phyloP scores from a whole-genome alignment of 2,329 filamentous ascomycete genomes.

The Epichloe bromicola region DNA sequence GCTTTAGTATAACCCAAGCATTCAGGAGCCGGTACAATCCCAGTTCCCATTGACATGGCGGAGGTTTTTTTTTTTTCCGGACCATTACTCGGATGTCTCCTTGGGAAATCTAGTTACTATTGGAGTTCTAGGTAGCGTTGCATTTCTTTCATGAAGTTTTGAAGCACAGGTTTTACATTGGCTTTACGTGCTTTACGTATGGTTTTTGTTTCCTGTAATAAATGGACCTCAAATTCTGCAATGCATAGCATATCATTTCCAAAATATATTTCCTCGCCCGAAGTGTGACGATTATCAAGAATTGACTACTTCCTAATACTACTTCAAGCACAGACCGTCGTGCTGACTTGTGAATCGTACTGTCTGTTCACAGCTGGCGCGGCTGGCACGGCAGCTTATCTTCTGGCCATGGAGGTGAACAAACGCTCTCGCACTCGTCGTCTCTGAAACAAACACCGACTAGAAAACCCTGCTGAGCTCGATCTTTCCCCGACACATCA shows the following conservation, averaged over 20 bases:
- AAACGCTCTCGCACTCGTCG: not conserved
- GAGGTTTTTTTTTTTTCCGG: not conserved
- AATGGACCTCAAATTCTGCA: not conserved
- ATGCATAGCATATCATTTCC: not conserved
- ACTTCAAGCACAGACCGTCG: not conserved
- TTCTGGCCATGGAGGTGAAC: not conserved
- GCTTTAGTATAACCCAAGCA: constrained; percentile 57
- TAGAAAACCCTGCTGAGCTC: not conserved
- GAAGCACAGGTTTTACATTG: not conserved
- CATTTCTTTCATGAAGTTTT: not conserved
- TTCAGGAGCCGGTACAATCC: constrained; percentile 48
- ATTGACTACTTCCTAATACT: too few relatives aligned
- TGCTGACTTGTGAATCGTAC: not conserved
- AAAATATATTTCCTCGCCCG: not conserved
- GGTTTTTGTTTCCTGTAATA: not conserved
- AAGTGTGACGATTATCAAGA: not conserved
- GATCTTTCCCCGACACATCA: not conserved
- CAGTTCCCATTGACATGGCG: constrained; percentile 17
- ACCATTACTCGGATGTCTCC: not conserved
- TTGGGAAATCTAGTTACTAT: not conserved
- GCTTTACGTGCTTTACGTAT: not conserved
- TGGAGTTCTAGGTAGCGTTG: not conserved
- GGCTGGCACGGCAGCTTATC: not conserved
- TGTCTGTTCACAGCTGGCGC: not conserved
- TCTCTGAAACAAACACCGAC: not conserved